Evolutionary conservation across 257 asterid species (phyloP), one percentile per base, ranked within the genome.

Genomic region (Misopates orontium): DNA sequence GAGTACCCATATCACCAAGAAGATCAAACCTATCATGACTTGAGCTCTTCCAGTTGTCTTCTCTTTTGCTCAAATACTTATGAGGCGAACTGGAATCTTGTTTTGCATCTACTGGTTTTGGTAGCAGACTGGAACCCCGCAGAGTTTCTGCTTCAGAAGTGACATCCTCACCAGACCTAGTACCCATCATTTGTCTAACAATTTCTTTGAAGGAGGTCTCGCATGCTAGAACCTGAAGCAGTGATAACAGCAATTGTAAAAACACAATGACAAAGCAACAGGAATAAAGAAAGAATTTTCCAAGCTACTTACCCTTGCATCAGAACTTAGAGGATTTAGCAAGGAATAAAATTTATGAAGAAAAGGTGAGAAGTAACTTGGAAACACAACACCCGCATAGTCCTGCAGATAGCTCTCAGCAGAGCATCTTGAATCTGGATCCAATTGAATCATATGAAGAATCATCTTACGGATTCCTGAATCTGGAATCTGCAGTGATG

Each of bases 391-490:
- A 39, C 83, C 85, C 14, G 95, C 87, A 70, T 80, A 90, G 70
- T 77, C 76, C 80, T 88, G 96, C 87, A 90, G 80, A 84, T 94
- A 94, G 75, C 83, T 84, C 80, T 90, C 97, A 56, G 99, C 99
- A 77, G 97, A 84, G 74, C 67, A 78, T 66, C 99, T 92, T 10
- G 84, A 84, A 64, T 86, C 99, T 1, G 96, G 93, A 60, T 94
- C 96, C 83, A 88, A 76, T 62, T 94, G 99, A 78, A 94, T 86
- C 99, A 94, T 94, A 73, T 94, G 99, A 74, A 94, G 96, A 68
- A 94, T 88, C 99, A 94, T 88, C 84, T 88, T 88, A 58, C 97
- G 96, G 66, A 94, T 83, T 75, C 95, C 99, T 67, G 96, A 80
- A 81, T 94, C 99, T 67, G 95, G 99, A 71, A 94, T 94, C 99